A percentile compares a stretch with the other conserved stretches of the same genome.
phyloP scores from a whole-genome alignment of 805 yeast genomes.

The Metschnikowia reukaufii region DNA sequence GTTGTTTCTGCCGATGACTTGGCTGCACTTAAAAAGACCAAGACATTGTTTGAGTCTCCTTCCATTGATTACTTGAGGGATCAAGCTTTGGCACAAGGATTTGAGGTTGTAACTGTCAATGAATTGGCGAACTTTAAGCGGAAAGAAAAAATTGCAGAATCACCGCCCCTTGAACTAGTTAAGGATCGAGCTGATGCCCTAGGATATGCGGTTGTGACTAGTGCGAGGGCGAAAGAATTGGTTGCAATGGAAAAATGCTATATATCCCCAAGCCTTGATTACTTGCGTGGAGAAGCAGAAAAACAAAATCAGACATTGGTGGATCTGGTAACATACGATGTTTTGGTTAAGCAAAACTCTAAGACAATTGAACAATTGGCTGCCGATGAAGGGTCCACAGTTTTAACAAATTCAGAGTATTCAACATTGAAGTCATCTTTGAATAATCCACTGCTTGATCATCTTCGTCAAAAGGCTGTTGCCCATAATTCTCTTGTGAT shows the following conservation, averaged over 20 bases:
- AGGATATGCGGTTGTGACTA: constrained; percentile 25
- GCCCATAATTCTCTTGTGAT: constrained; percentile 6
- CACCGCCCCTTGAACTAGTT: constrained; percentile 23
- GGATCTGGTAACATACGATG: neutral
- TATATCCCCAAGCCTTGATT: constrained; percentile 9
- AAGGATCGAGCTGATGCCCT: constrained; percentile 24
- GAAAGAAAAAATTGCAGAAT: neutral
- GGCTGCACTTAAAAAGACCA: constrained; percentile 4
- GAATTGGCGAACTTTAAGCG: constrained; percentile 6
- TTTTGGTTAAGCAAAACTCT: constrained; percentile 1
- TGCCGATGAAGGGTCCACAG: constrained; percentile 7
- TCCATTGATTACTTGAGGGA: constrained; percentile 14
- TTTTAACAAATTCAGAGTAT: constrained; percentile 9
- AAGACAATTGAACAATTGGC: constrained; percentile 12
- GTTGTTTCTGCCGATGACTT: constrained; percentile 6
- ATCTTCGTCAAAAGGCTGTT: constrained; percentile 10
- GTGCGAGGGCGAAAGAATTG: constrained; percentile 4
- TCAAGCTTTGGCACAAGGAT: constrained; percentile 5
- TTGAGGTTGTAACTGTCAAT: constrained; percentile 6
- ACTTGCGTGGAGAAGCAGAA: constrained; percentile 5
- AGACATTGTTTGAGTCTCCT: constrained; percentile 4
- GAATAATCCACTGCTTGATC: constrained; percentile 16
- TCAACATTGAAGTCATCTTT: constrained; percentile 7
- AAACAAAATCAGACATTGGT: constrained; percentile 7
- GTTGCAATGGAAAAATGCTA: constrained; percentile 4